Conservation (phyloP, 2,329 filamentous ascomycete species). For the Trichophyton equinum region DNA sequence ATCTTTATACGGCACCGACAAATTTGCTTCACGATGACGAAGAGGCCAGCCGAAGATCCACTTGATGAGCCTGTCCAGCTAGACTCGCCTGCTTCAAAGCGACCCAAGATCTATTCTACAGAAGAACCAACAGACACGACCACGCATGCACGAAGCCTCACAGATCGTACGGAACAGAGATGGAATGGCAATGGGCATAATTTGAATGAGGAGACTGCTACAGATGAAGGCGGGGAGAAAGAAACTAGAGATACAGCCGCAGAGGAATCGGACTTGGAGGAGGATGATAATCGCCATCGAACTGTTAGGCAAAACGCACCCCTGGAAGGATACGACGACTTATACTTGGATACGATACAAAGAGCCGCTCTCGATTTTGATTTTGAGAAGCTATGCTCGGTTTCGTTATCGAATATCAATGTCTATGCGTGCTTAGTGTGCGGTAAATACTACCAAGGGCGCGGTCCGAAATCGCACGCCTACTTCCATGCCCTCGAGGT, state of each 20-base stretch:
- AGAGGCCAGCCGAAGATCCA: conserved; percentile 35
- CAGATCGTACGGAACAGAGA: conserved; percentile 19
- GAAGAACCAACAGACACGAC: background rate
- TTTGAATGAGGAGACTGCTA: conserved; percentile 34
- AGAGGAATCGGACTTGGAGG: conserved; percentile 15
- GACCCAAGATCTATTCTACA: conserved; percentile 30
- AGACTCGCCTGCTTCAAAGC: conserved; percentile 35
- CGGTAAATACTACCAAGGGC: conserved; percentile 93
- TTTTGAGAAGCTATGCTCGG: conserved; percentile 95
- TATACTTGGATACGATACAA: conserved; percentile 96
- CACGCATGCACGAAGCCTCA: conserved; percentile 2
- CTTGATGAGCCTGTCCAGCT: conserved; percentile 25
- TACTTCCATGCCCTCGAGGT: conserved; percentile 96
- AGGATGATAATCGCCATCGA: conserved; percentile 25
- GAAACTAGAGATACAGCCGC: conserved; percentile 25
- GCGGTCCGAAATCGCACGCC: conserved; percentile 85
- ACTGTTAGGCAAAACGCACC: conserved; percentile 59
- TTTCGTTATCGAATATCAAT: conserved; percentile 95
- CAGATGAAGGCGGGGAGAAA: conserved; percentile 59
- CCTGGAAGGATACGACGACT: conserved; percentile 78
- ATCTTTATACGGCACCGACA: background rate
- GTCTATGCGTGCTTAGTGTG: conserved; percentile 96
- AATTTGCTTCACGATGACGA: conserved; percentile 28
- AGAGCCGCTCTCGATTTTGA: conserved; percentile 91
- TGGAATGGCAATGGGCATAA: conserved; percentile 27